A percentile compares a stretch with the other conserved stretches of the same genome.
These are phyloP conservation scores for Ophiostoma ips DNA, from an alignment of 2,329 filamentous ascomycete species.

Conservation along the genomic window DNA sequence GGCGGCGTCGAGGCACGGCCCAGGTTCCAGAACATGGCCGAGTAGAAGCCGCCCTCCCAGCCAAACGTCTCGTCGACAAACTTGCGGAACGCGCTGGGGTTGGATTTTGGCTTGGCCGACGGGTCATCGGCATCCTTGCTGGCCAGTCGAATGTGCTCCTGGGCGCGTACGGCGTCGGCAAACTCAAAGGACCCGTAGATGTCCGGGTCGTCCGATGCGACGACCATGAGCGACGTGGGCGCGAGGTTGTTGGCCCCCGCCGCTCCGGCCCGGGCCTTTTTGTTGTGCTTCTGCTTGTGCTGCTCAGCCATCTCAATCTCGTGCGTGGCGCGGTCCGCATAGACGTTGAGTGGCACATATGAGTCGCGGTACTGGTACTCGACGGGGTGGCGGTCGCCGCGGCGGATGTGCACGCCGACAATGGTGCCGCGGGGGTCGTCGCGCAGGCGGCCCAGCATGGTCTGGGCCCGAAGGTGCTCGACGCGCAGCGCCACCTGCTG, in stretches of 20 bases:
- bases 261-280: background rate
- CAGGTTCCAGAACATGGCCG: slow-evolving; percentile 67
- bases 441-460: slow-evolving; percentile 18
- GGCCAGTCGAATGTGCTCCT: slow-evolving; percentile 64
- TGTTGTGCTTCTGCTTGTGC: background rate
- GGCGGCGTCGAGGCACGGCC: no score
- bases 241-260: background rate
- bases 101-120: background rate
- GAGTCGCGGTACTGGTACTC: slow-evolving; percentile 65
- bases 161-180: slow-evolving; percentile 41
- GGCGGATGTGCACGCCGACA: slow-evolving; percentile 66
- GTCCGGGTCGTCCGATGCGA: slow-evolving; percentile 72
- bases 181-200: slow-evolving; percentile 57
- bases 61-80: slow-evolving; percentile 66
- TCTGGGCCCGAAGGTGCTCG: slow-evolving; percentile 36
- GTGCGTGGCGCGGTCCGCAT: slow-evolving; percentile 43
- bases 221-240: slow-evolving; percentile 36
- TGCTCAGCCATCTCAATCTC: slow-evolving; percentile 35
- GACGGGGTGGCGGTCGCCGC: slow-evolving; percentile 63
- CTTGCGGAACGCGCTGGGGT: slow-evolving; percentile 35
- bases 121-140: slow-evolving; percentile 31
- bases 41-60: slow-evolving; percentile 82
- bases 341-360: slow-evolving; percentile 63
- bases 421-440: slow-evolving; percentile 31
- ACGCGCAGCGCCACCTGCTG: slow-evolving; percentile 49